Evolutionary conservation across 1,284 basidiomycete species (phyloP).

Genomic region (Neotropicomus parvogracilis): DNA sequence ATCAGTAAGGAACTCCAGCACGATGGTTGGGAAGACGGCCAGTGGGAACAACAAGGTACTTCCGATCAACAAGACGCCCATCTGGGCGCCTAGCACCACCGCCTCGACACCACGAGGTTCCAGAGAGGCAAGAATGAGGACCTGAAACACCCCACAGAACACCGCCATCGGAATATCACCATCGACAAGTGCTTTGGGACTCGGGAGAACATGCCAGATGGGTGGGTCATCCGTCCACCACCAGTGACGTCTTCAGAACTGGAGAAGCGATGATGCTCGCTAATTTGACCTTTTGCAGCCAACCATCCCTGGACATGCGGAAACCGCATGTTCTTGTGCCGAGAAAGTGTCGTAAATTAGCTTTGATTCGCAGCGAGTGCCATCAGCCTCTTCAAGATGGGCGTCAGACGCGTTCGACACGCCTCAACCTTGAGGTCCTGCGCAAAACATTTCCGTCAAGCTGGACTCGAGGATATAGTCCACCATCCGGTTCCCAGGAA

Average conservation of each 20-base stretch:
- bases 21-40: background rate
- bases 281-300: background rate
- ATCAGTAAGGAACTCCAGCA: background rate
- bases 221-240: constrained; percentile 8
- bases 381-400: constrained; percentile 6
- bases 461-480: constrained; percentile 18
- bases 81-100: constrained; percentile 18
- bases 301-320: constrained; percentile 18
- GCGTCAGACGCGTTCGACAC: constrained; percentile 14
- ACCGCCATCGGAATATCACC: constrained; percentile 5
- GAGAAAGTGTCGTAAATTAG: constrained; percentile 6
- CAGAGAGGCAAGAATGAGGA: constrained; percentile 5
- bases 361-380: constrained; percentile 1
- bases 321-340: constrained; percentile 9
- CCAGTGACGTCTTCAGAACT: constrained; percentile 1
- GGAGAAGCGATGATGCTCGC: constrained; percentile 9
- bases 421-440: constrained; percentile 16
- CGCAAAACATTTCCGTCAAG: background rate
- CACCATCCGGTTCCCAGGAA: background rate
- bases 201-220: constrained; percentile 13
- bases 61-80: background rate
- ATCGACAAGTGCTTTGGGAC: constrained; percentile 9
- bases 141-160: background rate
- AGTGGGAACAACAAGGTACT: background rate
- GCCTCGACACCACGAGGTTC: background rate